Evolutionary conservation across 225 moss, liverwort and hornwort genomes (phyloP), one percentile per base, ranked within the genome.

Genomic region (Rhytidiadelphus loreus): DNA sequence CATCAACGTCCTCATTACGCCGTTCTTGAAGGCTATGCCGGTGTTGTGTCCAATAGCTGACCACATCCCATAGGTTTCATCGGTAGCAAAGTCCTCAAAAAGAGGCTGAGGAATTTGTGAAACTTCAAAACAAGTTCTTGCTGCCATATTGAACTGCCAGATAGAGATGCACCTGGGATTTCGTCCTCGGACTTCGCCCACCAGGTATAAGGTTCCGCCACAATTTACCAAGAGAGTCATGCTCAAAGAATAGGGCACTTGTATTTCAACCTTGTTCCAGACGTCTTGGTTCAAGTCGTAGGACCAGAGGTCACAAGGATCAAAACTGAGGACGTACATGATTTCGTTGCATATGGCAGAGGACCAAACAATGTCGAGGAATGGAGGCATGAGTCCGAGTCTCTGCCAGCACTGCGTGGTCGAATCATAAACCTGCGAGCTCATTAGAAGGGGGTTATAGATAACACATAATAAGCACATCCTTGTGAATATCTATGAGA

Each of bases 281-380:
- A 87, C 20, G 43, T 94, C 91, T 14, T 59, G 88, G 72, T 86
- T 91, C 82, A 94, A 69, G 61, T 92, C 89, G 62, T 94, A 94
- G 4, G 91, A 91, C 94, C 94, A 94, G 28, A 94, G 86, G 87
- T 94, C 90, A 39, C 94, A 93, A 24, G 94, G 94, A 73, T 94
- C 93, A 83, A 94, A 94, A 66, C 93, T 92, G 63, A 94, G 91
- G 43, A 94, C 93, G 58, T 93, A 94, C 89, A 94, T 86, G 71
- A 89, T 74, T 81, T 93, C 86, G 39, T 90, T 82, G 81, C 94
- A 94, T 12, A 93, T 81, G n/a, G 91, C 90, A 8, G 93, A 93
- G 25, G 93, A 93, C 94, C 94, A 94, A 48, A 94, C 89, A 41
- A 94, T 94, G 82, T 94, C 94, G 19, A 94, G 93, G 65, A 90